A percentile compares a stretch with the other conserved stretches of the same genome.
phyloP scores from a whole-genome alignment of 2,329 filamentous ascomycete species.

The Arthrobotrys sinensis region DNA sequence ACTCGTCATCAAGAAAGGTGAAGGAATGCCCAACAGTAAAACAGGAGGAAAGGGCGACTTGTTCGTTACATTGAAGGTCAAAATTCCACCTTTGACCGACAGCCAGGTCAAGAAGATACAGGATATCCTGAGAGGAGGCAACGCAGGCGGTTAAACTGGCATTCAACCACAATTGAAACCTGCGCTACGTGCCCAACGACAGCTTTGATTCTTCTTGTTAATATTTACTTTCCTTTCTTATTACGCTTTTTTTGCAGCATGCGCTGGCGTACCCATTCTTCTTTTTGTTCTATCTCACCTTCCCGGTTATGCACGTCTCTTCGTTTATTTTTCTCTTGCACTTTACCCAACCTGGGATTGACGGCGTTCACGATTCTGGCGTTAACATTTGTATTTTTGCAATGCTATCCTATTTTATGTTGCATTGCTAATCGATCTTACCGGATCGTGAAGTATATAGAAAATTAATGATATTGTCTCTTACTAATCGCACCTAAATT shows the following conservation, averaged over 20 bases:
- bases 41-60: conserved; percentile 52
- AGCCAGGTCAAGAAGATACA: conserved; percentile 52
- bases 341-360: background rate
- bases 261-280: conserved; percentile 1
- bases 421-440: conserved; percentile 3
- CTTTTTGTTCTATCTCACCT: background rate
- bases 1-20: conserved; percentile 53
- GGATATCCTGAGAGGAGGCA: conserved; percentile 45
- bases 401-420: background rate
- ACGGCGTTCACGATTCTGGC: conserved; percentile 18
- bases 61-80: conserved; percentile 57
- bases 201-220: conserved; percentile 8
- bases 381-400: conserved; percentile 2
- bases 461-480: conserved; percentile 7
- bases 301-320: background rate
- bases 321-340: background rate
- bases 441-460: conserved; percentile 11
- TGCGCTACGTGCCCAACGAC: background rate
- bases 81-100: conserved; percentile 54
- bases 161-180: no score
- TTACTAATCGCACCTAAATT: no score
- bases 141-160: background rate
- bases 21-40: conserved; percentile 60
- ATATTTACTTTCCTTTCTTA: conserved; percentile 11
- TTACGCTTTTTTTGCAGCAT: background rate